These are phyloP conservation scores for Funneliformis caledonium DNA, from an alignment of 371 early-diverging fungal species.

Conservation along the genomic window DNA sequence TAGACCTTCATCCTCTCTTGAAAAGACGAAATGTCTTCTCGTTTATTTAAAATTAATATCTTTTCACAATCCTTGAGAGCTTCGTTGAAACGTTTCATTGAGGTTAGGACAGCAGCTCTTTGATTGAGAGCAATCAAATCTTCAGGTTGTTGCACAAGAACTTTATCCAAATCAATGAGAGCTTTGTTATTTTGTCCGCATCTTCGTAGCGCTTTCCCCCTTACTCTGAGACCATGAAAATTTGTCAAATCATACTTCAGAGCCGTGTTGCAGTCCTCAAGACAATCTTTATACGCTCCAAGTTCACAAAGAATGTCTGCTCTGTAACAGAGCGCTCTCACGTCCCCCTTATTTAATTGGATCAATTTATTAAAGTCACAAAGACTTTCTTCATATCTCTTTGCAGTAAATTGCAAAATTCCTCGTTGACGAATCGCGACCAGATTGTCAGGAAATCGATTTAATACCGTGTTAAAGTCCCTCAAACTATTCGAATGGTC, in stretches of 20 bases:
- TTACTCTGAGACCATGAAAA: not conserved
- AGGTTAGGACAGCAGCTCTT: not conserved
- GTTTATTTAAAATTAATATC: not conserved
- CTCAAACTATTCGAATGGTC: not conserved
- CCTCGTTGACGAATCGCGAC: not conserved
- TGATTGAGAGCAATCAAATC: not conserved
- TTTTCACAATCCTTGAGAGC: not conserved
- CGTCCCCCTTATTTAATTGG: not conserved
- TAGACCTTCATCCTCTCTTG: not conserved
- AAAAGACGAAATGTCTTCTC: not conserved
- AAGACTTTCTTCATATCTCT: not conserved
- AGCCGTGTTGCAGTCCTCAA: not conserved
- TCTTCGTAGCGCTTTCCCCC: not conserved
- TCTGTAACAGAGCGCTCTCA: not conserved
- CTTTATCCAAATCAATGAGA: not conserved
- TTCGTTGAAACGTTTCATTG: not conserved
- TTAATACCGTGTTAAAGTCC: not conserved
- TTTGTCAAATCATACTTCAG: not conserved
- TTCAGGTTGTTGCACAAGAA: not conserved
- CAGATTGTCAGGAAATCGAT: not conserved
- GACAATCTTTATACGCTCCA: not conserved
- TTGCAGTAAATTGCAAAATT: not conserved
- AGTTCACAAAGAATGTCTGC: not conserved
- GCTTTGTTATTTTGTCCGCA: not conserved
- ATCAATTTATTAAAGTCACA: not conserved